Evolutionary conservation across 2,329 filamentous ascomycete species (phyloP).

Genomic region (Hortaea werneckii): DNA sequence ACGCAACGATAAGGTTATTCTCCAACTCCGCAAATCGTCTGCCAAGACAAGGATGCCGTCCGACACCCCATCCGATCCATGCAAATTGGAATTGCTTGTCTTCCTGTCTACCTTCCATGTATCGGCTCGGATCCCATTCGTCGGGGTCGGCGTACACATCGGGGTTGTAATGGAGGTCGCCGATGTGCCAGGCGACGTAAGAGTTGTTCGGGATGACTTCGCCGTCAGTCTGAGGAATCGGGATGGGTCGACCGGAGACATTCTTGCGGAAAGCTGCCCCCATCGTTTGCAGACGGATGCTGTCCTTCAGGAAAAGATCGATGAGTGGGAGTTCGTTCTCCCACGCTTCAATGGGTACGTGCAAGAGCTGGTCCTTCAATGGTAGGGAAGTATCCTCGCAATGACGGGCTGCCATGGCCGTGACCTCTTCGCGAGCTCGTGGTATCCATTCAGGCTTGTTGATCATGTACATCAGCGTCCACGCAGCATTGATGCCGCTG

Average conservation of each 20-base stretch:
- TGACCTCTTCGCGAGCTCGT: conserved; percentile 39
- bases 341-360: conserved; percentile 44
- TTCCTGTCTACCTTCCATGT: conserved; percentile 38
- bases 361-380: conserved; percentile 30
- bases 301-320: conserved; percentile 44
- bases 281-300: conserved; percentile 40
- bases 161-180: conserved; percentile 41
- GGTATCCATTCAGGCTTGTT: conserved; percentile 36
- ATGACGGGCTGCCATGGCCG: conserved; percentile 35
- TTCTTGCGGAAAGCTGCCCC: conserved; percentile 46
- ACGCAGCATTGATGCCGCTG: conserved; percentile 45
- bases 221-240: conserved; percentile 35
- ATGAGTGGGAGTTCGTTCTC: conserved; percentile 45
- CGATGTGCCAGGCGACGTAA: conserved; percentile 38
- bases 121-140: conserved; percentile 43
- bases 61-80: conserved; percentile 26
- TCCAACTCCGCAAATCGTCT: conserved; percentile 45
- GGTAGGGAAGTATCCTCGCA: conserved; percentile 23
- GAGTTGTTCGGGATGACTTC: conserved; percentile 42
- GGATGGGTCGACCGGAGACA: conserved; percentile 34
- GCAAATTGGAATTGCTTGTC: conserved; percentile 32
- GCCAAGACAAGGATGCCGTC: conserved; percentile 34
- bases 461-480: conserved; percentile 43
- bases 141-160: conserved; percentile 39
- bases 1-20: conserved; percentile 39